These are phyloP conservation scores for Suillus fuscotomentosus DNA, from an alignment of 768 basidiomycete species.

Conservation along the genomic window DNA sequence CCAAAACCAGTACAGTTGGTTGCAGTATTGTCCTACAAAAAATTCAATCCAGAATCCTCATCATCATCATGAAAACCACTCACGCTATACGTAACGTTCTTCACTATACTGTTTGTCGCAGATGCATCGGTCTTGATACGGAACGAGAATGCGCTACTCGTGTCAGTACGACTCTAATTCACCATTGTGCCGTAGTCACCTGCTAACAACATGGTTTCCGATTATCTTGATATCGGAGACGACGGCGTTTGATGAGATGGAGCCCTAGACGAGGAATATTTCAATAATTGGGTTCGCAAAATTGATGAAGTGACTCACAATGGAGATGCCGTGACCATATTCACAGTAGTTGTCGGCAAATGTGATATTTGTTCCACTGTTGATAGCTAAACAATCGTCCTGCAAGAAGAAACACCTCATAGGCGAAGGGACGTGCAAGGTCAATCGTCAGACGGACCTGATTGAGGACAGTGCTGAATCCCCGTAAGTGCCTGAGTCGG, in stretches of 20 bases:
- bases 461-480: constrained; percentile 21
- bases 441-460: constrained; percentile 13
- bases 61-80: constrained; percentile 6
- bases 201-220: constrained; percentile 54
- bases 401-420: constrained; percentile 13
- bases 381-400: constrained; percentile 67
- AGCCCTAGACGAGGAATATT: constrained; percentile 42
- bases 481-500: not conserved
- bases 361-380: constrained; percentile 40
- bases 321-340: constrained; percentile 64
- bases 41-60: constrained; percentile 1
- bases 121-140: constrained; percentile 57
- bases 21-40: constrained; percentile 48
- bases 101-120: constrained; percentile 47
- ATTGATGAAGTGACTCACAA: constrained; percentile 27
- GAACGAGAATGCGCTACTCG: constrained; percentile 46
- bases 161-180: not conserved
- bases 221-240: constrained; percentile 49
- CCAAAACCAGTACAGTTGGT: constrained; percentile 49
- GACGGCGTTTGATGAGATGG: constrained; percentile 44
- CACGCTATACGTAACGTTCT: constrained; percentile 50
- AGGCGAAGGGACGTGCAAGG: not conserved
- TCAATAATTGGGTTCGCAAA: not conserved
- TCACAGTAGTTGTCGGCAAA: constrained; percentile 53
- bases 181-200: constrained; percentile 30